Evolutionary conservation across 2,329 filamentous ascomycete genomes (phyloP).

Genomic region (Claviceps maximensis): DNA sequence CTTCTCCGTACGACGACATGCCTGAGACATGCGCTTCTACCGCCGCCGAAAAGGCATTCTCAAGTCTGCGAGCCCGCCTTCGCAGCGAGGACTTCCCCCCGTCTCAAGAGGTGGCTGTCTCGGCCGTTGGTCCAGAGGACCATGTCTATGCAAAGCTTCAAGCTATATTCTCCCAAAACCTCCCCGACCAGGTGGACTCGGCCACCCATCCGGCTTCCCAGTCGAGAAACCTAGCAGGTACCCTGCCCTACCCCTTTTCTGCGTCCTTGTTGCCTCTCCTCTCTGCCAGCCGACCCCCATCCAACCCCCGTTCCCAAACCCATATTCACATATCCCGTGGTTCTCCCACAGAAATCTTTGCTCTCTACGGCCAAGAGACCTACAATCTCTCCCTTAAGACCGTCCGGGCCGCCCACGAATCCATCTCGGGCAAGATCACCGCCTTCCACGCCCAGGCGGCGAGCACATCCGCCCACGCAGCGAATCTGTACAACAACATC

Average conservation of each 20-base stretch:
- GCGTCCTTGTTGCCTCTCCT: neutral
- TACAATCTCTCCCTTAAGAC: constrained; percentile 4
- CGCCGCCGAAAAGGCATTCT: constrained; percentile 3
- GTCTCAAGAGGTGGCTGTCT: neutral
- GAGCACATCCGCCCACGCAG: constrained; percentile 7
- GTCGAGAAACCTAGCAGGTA: constrained; percentile 1
- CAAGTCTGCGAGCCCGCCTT: constrained; percentile 16
- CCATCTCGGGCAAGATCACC: constrained; percentile 12
- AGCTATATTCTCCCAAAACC: constrained; percentile 9
- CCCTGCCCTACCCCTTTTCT: neutral
- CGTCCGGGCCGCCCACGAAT: constrained; percentile 12
- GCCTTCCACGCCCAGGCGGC: constrained; percentile 10
- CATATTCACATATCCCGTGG: neutral
- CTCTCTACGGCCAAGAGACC: constrained; percentile 3
- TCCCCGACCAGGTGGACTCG: neutral
- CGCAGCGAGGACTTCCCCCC: constrained; percentile 10
- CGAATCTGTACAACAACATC: constrained; percentile 19
- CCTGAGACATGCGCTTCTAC: constrained; percentile 3
- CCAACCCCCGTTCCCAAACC: neutral
- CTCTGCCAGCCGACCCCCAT: no score
- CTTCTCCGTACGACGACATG: constrained; percentile 3
- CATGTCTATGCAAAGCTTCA: constrained; percentile 15
- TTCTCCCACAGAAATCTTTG: constrained; percentile 2
- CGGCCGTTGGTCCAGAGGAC: neutral
- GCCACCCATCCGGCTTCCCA: neutral